Base-by-base conservation (phyloP, 345 rosid species). In the Salix exigua region DNA sequence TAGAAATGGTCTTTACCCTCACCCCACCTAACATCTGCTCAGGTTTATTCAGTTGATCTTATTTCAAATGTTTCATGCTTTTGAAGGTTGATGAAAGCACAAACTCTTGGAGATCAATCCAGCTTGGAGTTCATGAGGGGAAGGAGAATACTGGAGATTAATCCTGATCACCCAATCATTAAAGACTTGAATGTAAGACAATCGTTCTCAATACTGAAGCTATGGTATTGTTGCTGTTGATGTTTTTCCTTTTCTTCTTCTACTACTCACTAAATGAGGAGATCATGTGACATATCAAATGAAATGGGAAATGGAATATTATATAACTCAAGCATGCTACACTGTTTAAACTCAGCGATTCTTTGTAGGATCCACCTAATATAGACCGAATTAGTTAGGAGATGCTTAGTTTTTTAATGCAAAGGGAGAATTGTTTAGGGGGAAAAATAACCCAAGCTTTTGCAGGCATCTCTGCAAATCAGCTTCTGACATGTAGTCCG, bases 111-210 rank as follows among this genome's bases (percentile, higher is more conserved):
- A 53, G 99, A 96, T 73, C 89, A 95, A 71, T 86, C 97, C 33
- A 96, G 97, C 87, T 84, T 96, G 92, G 98, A 94, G 83, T 96
- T 96, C 85, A 94, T 94, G 99, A 87, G 97, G 81, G 98, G 99
- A 48, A 86, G 98, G 79, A 94, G 97, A 87, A 94, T 96, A 66
- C 77, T 96, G 73, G 97, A 96, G 89, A 89, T 96, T 71, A 96
- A 93, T 83, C 92, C 97, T 2, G 97, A 92, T 73, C 99, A 96
- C 81, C 97, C 99, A 7, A 92, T 96, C 67, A 75, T 96, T 51
- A 87, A 91, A 82, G 98, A 96, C 83, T 86, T 96, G 65, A 92
- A 91, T 51, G 98, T 93, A 89, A 86, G 92, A 33, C 66, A 11
- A 28, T 61, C 60, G 48, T 76, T 12, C 63, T 72, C 25, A 7